A percentile compares a stretch with the other conserved stretches of the same genome.
These are phyloP conservation scores for Paramecium pentaurelia DNA, from an alignment of 73 alveolate genomes.

Conservation along the genomic window DNA sequence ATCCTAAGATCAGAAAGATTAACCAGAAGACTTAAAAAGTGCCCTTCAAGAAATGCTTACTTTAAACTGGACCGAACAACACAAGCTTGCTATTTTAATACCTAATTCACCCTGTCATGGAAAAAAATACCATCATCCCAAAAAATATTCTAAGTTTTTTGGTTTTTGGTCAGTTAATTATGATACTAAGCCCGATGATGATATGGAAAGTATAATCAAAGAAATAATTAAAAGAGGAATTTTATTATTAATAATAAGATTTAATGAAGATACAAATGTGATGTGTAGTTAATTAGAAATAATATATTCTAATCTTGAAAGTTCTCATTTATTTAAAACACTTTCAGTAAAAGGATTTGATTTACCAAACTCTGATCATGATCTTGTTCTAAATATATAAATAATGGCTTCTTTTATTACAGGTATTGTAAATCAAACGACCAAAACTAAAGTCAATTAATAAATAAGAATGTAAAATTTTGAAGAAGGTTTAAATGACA, in stretches of 20 bases:
- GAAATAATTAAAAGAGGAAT: background rate
- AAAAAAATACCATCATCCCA: background rate
- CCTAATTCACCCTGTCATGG: conserved; percentile 26
- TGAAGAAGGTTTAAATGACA: background rate
- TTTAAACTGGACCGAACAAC: background rate
- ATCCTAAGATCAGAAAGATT: background rate
- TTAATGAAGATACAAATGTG: background rate
- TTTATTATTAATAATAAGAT: background rate
- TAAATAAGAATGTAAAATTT: conserved; percentile 61
- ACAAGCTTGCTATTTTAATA: background rate
- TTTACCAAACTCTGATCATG: background rate
- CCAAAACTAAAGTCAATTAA: conserved; percentile 61
- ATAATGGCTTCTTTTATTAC: background rate
- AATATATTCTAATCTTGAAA: background rate
- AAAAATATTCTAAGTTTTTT: background rate
- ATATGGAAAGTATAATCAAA: background rate
- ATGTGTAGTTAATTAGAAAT: background rate
- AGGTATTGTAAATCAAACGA: conserved; percentile 49
- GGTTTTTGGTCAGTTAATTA: background rate
- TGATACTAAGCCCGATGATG: background rate
- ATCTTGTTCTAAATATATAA: background rate
- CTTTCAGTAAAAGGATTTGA: background rate
- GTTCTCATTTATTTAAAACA: background rate
- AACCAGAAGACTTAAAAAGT: background rate
- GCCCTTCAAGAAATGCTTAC: background rate